phyloP scores from a whole-genome alignment of 768 basidiomycete genomes.

The Baorangia bicolor region DNA sequence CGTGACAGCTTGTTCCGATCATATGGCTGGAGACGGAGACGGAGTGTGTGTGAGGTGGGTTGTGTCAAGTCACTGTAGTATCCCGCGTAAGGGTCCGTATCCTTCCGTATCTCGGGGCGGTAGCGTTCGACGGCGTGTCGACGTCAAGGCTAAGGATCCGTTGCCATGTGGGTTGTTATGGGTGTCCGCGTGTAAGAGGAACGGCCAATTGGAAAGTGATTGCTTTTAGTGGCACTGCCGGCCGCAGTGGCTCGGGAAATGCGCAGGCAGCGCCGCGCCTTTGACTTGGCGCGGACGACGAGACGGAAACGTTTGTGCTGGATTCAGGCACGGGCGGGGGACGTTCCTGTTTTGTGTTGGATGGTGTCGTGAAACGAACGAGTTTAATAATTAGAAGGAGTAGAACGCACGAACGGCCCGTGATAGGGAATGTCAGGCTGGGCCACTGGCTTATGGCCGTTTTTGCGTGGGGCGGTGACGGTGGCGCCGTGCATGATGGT shows the following conservation, averaged over 20 bases:
- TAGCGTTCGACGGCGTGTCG: background rate
- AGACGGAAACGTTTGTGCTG: background rate
- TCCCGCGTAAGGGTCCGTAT: too few relatives aligned
- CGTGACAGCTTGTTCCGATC: conserved; percentile 10
- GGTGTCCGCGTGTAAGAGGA: conserved; percentile 3
- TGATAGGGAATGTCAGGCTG: too few relatives aligned
- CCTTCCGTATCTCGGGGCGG: conserved; percentile 2
- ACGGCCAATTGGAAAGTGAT: background rate
- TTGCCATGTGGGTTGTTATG: conserved; percentile 16
- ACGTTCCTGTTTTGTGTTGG: background rate
- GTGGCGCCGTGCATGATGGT: too few relatives aligned
- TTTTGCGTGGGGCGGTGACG: too few relatives aligned
- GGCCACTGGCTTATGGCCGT: too few relatives aligned
- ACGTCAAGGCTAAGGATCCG: conserved; percentile 2
- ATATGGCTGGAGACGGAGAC: background rate
- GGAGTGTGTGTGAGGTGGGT: background rate
- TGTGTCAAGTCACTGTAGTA: too few relatives aligned
- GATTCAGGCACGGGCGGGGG: conserved; percentile 6
- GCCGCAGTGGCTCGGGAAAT: too few relatives aligned
- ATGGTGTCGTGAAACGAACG: background rate
- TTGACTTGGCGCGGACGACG: background rate
- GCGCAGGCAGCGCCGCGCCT: background rate
- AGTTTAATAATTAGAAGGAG: too few relatives aligned
- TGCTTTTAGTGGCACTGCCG: background rate
- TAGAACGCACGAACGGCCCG: too few relatives aligned